A percentile compares a stretch with the other conserved stretches of the same genome.
Conservation (phyloP, 768 basidiomycete species). For the Neoboletus brunneissimus region DNA sequence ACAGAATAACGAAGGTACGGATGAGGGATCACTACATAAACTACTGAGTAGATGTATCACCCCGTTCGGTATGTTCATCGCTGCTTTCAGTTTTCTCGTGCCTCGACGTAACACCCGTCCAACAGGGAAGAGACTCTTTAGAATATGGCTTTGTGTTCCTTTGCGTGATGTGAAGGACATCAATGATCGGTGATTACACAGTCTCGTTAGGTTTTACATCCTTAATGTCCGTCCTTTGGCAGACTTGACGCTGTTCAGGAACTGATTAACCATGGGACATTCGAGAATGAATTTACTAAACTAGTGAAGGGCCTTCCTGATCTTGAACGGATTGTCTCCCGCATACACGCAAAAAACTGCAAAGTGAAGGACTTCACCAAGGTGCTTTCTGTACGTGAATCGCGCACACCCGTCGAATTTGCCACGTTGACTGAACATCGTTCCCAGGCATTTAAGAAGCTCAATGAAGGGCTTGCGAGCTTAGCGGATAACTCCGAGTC, state of each 20-base stretch:
- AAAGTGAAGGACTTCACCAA: constrained; percentile 85
- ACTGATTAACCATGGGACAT: constrained; percentile 74
- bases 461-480: constrained; percentile 62
- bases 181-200: constrained; percentile 67
- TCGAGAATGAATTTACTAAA: constrained; percentile 70
- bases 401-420: not conserved
- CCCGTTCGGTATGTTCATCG: constrained; percentile 66
- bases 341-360: constrained; percentile 91
- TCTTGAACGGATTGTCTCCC: constrained; percentile 89
- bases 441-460: constrained; percentile 68
- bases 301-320: constrained; percentile 85
- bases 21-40: constrained; percentile 85
- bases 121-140: constrained; percentile 89
- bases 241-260: constrained; percentile 96
- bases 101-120: constrained; percentile 7
- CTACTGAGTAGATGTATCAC: constrained; percentile 83
- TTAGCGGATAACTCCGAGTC: constrained; percentile 64
- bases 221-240: constrained; percentile 18
- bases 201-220: constrained; percentile 8
- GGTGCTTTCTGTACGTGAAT: constrained; percentile 61
- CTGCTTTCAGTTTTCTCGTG: constrained; percentile 4
- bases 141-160: constrained; percentile 95
- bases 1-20: constrained; percentile 89
- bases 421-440: constrained; percentile 1
- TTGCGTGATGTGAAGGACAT: constrained; percentile 79